phyloP scores from a whole-genome alignment of 1,284 basidiomycete genomes.

The Ustilago nuda region DNA sequence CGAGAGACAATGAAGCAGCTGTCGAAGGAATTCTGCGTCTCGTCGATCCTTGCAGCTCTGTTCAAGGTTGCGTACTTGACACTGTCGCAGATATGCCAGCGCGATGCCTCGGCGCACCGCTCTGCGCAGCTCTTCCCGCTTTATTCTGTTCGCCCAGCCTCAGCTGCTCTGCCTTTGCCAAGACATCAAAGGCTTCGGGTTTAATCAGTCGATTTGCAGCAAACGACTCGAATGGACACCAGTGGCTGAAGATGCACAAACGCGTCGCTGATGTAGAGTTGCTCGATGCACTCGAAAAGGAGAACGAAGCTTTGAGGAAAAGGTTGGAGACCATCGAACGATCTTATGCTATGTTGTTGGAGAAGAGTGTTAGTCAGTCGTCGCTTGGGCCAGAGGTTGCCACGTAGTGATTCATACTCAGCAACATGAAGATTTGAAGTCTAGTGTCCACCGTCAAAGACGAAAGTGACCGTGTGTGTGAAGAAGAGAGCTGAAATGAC shows the following conservation, averaged over 20 bases:
- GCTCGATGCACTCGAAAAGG: conserved; percentile 10
- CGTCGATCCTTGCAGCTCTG: conserved; percentile 21
- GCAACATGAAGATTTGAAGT: not conserved
- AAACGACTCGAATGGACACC: not conserved
- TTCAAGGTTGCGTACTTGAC: conserved; percentile 8
- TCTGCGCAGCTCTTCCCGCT: conserved; percentile 9
- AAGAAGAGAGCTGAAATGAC: too few species aligned
- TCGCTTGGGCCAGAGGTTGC: not conserved
- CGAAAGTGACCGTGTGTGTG: too few species aligned
- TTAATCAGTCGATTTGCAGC: not conserved
- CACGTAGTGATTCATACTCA: not conserved
- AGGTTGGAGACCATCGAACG: conserved; percentile 1
- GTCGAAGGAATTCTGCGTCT: conserved; percentile 7
- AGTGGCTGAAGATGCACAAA: conserved; percentile 18
- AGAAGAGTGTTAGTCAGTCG: not conserved
- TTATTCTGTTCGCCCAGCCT: not conserved
- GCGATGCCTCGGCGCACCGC: conserved; percentile 10
- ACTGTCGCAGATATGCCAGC: not conserved
- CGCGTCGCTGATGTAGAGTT: conserved; percentile 14
- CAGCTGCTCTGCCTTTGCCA: not conserved
- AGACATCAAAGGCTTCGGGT: not conserved
- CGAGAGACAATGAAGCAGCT: not conserved
- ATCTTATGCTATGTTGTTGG: not conserved
- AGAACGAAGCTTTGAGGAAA: conserved; percentile 7
- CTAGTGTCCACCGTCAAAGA: not conserved